Evolutionary conservation across 495 filamentous ascomycete genomes (phyloP).

Genomic region (Jackrogersella multiformis): DNA sequence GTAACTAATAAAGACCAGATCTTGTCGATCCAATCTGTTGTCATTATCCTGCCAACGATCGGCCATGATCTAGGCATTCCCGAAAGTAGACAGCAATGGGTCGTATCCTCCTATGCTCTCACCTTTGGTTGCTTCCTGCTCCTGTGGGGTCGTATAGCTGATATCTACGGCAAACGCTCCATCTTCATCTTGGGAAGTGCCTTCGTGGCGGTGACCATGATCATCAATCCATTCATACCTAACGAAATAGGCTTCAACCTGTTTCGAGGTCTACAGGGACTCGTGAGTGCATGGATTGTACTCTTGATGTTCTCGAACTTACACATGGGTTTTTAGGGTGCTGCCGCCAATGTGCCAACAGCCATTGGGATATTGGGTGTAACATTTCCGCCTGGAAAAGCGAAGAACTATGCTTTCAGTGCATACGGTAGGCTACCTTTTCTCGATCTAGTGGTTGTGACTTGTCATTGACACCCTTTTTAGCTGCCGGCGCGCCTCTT

Average conservation of each 20-base stretch:
- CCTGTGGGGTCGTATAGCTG: conserved; percentile 76
- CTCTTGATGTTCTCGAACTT: conserved; percentile 8
- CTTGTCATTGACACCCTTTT: neutral
- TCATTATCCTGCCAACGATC: conserved; percentile 70
- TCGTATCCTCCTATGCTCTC: conserved; percentile 69
- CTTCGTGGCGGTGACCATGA: conserved; percentile 68
- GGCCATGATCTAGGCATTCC: conserved; percentile 64
- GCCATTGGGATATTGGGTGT: conserved; percentile 71
- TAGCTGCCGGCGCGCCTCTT: conserved; percentile 66
- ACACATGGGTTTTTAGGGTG: conserved; percentile 59
- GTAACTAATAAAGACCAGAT: conserved; percentile 53
- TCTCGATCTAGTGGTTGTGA: neutral
- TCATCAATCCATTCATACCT: conserved; percentile 71
- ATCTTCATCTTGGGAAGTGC: conserved; percentile 74
- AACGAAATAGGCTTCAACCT: conserved; percentile 74
- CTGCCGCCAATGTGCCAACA: conserved; percentile 72
- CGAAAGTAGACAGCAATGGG: conserved; percentile 67
- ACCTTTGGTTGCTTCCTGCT: conserved; percentile 76
- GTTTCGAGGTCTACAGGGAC: conserved; percentile 75
- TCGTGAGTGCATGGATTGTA: conserved; percentile 57
- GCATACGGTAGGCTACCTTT: conserved; percentile 49
- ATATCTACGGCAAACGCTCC: conserved; percentile 75
- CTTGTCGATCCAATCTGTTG: conserved; percentile 65
- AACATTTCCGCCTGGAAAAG: conserved; percentile 67
- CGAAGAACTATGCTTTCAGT: conserved; percentile 71